Conservation (phyloP, 495 filamentous ascomycete species). For the Aspergillus coremiiformis region DNA sequence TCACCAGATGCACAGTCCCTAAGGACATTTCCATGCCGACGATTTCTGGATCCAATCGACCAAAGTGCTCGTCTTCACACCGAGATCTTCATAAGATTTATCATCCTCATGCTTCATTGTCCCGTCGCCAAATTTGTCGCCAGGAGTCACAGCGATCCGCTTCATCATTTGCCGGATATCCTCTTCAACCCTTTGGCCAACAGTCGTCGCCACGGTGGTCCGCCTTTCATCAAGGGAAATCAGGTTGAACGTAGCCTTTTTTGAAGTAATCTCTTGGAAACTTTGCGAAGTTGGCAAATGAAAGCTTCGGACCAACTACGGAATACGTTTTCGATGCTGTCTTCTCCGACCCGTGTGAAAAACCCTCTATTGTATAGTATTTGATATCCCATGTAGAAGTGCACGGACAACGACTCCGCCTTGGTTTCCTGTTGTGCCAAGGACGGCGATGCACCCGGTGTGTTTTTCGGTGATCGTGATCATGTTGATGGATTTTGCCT, state of each 20-base stretch:
- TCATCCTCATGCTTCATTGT: conserved; percentile 7
- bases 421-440: conserved; percentile 43
- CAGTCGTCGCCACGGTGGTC: neutral
- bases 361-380: conserved; percentile 9
- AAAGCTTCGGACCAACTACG: conserved; percentile 2
- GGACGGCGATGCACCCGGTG: conserved; percentile 24
- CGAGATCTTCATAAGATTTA: conserved; percentile 11
- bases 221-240: conserved; percentile 12
- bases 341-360: conserved; percentile 9
- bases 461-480: no score
- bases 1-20: neutral
- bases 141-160: conserved; percentile 14
- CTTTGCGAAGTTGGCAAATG: conserved; percentile 3
- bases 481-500: no score
- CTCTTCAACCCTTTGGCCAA: conserved; percentile 9
- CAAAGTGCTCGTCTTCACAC: conserved; percentile 12
- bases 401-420: conserved; percentile 33
- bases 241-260: conserved; percentile 7
- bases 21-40: conserved; percentile 10
- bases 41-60: conserved; percentile 18
- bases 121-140: conserved; percentile 16
- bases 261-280: conserved; percentile 12
- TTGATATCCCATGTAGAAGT: conserved; percentile 8
- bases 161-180: conserved; percentile 21
- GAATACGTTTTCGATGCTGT: conserved; percentile 15